Base-by-base conservation (phyloP, 345 rosid species). In the Limnanthes douglasii region DNA sequence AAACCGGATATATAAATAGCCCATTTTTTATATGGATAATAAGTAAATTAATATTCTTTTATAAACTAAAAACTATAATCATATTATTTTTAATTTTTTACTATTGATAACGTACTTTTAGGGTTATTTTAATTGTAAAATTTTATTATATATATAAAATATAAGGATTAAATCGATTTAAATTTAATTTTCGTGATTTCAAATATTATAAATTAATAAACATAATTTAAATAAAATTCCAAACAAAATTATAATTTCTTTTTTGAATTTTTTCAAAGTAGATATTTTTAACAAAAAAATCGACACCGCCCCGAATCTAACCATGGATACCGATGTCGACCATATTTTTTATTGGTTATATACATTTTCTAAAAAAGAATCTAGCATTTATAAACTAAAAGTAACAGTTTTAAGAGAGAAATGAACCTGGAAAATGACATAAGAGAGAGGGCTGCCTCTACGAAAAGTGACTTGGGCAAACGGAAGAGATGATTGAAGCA, bases 401-500 rank as follows among this genome's bases (percentile, higher is more conserved):
- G 29, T 0, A 4, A 27, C 23, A 59, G 50, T 50, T 5, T 8
- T 21, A 45, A 38, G 0, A 26, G 1, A 46, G 27, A 32, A 24
- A 2, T 9, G 5, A 3, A 88, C 97, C 83, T 68, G 48, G 47
- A 88, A 88, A 58, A 59, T 53, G 37, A 79, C 66, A 31, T 73
- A 51, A 20, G 83, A 62, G 43, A 86, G 45, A 7, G 92, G 61
- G 44, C 55, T 64, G 31, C 38, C 46, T 45, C 68, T 61, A 15
- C 33, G 50, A 39, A 64, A 68, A 22, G 54, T 51, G 52, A 72
- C 45, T 59, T 70, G 76, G 60, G 76, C 50, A 2, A 39, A 35
- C 7, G 97, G 93, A 62, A 79, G 76, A 69, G 97, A 77, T 65
- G 93, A 72, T 49, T 83, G 93, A 33, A 88, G 61, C 97, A 88